Conservation (phyloP, 441 rosid species). For the Adansonia gregorii region DNA sequence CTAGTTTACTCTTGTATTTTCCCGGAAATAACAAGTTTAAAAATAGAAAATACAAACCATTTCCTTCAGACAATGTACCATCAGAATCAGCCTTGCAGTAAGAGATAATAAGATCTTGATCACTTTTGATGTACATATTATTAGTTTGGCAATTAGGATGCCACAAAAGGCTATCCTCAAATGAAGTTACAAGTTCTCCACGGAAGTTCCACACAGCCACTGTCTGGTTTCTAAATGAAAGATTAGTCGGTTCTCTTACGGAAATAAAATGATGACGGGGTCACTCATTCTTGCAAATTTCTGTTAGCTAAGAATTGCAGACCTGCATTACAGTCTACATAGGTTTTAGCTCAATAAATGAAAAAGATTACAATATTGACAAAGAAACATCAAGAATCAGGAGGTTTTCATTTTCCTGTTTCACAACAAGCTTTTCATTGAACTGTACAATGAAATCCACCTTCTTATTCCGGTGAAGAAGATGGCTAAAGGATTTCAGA, state of each 20-base stretch:
- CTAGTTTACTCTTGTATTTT: neutral
- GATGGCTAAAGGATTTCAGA: slow-evolving; percentile 69
- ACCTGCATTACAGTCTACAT: neutral
- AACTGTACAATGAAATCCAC: slow-evolving; percentile 82
- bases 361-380: too few relatives aligned
- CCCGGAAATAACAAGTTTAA: neutral
- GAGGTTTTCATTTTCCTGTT: slow-evolving; percentile 82
- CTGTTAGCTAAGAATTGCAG: slow-evolving; percentile 45
- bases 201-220: slow-evolving; percentile 93
- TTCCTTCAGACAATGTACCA: slow-evolving; percentile 58
- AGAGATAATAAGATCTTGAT: slow-evolving; percentile 78
- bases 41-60: slow-evolving; percentile 48
- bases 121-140: slow-evolving; percentile 84
- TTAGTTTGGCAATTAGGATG: slow-evolving; percentile 91
- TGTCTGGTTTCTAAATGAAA: slow-evolving; percentile 67
- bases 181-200: slow-evolving; percentile 81
- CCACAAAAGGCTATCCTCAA: slow-evolving; percentile 84
- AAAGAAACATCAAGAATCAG: slow-evolving; percentile 57
- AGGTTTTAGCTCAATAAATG: too few relatives aligned
- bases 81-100: neutral
- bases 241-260: slow-evolving; percentile 51
- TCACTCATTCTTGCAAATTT: slow-evolving; percentile 66
- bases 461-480: slow-evolving; percentile 79
- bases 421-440: slow-evolving; percentile 83
- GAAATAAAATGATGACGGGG: slow-evolving; percentile 66